Conservation (phyloP, 2,329 filamentous ascomycete genomes). For the Pseudogymnoascus sp. region DNA sequence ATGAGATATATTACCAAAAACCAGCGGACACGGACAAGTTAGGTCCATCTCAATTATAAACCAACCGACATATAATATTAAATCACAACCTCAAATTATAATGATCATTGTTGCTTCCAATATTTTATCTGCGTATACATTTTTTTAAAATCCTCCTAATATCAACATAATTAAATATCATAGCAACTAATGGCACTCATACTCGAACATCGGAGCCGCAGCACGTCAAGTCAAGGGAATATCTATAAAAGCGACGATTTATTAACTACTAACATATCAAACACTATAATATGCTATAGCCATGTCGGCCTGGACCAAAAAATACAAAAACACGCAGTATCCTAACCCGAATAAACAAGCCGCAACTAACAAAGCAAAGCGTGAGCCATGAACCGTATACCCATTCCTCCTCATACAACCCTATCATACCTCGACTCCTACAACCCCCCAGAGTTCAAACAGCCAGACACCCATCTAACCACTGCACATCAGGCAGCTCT, state of each 20-base stretch:
- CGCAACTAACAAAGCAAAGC: conserved; percentile 1
- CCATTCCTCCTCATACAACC: conserved; percentile 3
- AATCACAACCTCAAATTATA: not conserved
- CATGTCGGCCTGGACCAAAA: not conserved
- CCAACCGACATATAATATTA: not conserved
- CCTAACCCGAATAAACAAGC: not conserved
- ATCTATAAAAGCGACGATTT: not conserved
- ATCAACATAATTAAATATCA: not conserved
- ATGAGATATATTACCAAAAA: not conserved
- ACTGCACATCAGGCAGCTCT: conserved; percentile 94
- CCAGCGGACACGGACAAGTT: not conserved
- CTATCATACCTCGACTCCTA: not conserved
- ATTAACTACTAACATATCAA: conserved; percentile 6
- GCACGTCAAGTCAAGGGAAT: not conserved
- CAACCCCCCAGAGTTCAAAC: not conserved
- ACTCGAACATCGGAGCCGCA: not conserved
- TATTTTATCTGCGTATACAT: not conserved
- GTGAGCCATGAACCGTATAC: conserved; percentile 9
- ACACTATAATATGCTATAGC: conserved; percentile 3
- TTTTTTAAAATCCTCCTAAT: not conserved
- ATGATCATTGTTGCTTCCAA: not conserved
- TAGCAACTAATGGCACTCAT: not conserved
- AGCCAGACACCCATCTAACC: conserved; percentile 43
- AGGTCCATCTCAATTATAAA: not conserved
- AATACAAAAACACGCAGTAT: not conserved